A percentile compares a stretch with the other conserved stretches of the same genome.
Evolutionary conservation across 2,329 filamentous ascomycete genomes (phyloP).

Genomic region (Beauveria asiatica): DNA sequence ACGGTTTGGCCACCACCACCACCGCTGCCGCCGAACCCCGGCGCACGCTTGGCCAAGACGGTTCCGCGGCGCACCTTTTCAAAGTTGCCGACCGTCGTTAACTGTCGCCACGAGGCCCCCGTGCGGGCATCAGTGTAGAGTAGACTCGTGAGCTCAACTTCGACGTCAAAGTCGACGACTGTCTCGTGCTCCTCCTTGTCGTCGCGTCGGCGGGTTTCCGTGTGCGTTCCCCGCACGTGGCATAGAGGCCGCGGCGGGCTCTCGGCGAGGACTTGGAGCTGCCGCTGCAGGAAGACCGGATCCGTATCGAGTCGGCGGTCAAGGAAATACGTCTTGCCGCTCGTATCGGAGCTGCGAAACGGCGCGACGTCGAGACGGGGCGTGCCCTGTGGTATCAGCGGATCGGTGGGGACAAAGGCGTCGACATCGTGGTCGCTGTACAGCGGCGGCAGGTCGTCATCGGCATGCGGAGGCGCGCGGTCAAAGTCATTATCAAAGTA

Average conservation of each 20-base stretch:
- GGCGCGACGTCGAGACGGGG: constrained; percentile 17
- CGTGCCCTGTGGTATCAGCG: constrained; percentile 17
- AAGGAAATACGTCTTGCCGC: constrained; percentile 34
- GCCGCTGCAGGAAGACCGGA: constrained; percentile 32
- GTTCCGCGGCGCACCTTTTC: constrained; percentile 59
- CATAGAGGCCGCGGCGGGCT: constrained; percentile 46
- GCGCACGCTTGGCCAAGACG: constrained; percentile 43
- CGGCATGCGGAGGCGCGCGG: constrained; percentile 19
- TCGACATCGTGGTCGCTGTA: constrained; percentile 31
- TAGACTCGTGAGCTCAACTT: constrained; percentile 50
- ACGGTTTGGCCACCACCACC: constrained; percentile 14
- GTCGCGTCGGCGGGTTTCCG: constrained; percentile 33
- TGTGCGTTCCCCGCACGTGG: constrained; percentile 45
- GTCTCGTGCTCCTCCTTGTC: constrained; percentile 37
- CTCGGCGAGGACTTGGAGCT: constrained; percentile 35
- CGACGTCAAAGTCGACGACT: constrained; percentile 51
- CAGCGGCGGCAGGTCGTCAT: constrained; percentile 36
- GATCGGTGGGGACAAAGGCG: constrained; percentile 15
- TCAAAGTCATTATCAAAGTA: constrained; percentile 30
- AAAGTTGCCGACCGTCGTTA: constrained; percentile 47
- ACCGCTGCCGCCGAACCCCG: constrained; percentile 28
- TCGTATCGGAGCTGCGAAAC: constrained; percentile 24
- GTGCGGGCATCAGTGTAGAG: constrained; percentile 39
- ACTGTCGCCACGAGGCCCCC: constrained; percentile 30
- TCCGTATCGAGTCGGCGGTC: constrained; percentile 37